Evolutionary conservation across 2,329 filamentous ascomycete species (phyloP), one percentile per base, ranked within the genome.

Genomic region (Fusarium scirpi): DNA sequence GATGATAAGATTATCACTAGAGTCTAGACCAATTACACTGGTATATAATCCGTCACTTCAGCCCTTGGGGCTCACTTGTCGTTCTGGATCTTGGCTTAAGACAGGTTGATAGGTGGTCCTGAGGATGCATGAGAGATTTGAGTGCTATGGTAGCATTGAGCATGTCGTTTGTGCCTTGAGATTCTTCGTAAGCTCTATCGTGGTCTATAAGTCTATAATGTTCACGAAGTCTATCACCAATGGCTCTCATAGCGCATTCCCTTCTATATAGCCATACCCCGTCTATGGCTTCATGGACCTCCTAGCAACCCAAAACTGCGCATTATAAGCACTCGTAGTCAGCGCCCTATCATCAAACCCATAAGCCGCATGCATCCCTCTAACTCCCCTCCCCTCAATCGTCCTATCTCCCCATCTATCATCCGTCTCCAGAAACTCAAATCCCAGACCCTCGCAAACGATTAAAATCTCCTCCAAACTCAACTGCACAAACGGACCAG

Each of bases 271-370:
- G 5, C 16, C 5, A 18, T 8, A 29, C 1, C 2, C 2, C 3
- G 12, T 1, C 2, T 65, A 70, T 6, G 53, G 47, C 30, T 70
- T 71, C 57, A 30, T 54, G 0, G 69, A 71, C 29, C 69, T 72
- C 25, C 24, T 71, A 1, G 84, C 86, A 6, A 85, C 79, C 87
- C 86, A 89, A 32, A 83, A 84, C 73, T 89, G 86, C 25, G 85
- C 86, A 55, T 82, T 78, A 65, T 88, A 89, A 4, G 84, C 84
- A 75, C 86, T 87, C 62, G 79, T 83, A 0, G 81, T 85, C 74
- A 89, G 71, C 0, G 85, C 85, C 57, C 74, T 81, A 18, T 80
- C 79, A 70, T 89, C 83, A 61, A 86, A 87, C 2, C 83, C 84
- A 73, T 89, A 89, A 16, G 83, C 80, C 0, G 86, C 85, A 60